Evolutionary conservation across 2,329 filamentous ascomycete species (phyloP).

Genomic region (Arthrobotrys sinensis): DNA sequence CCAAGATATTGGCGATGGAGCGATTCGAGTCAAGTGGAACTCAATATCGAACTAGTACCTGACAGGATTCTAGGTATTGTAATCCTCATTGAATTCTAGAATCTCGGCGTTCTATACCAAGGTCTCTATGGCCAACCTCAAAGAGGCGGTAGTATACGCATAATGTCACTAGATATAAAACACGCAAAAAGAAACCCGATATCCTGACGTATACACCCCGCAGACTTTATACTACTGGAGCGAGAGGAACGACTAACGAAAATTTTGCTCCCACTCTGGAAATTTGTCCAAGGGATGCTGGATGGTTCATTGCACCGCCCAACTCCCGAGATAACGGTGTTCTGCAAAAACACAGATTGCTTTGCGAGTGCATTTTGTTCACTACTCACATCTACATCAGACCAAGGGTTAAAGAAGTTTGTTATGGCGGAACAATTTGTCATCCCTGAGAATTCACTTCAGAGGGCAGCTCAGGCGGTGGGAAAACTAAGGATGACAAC

Average conservation of each 20-base stretch:
- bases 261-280: slow-evolving; percentile 5
- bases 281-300: background rate
- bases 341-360: slow-evolving; percentile 14
- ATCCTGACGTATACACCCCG: too few relatives aligned
- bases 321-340: background rate
- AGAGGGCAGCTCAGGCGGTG: background rate
- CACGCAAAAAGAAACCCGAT: too few relatives aligned
- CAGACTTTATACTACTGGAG: slow-evolving; percentile 10
- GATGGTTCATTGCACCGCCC: background rate
- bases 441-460: background rate
- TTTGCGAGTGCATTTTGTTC: slow-evolving; percentile 24
- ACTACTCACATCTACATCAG: background rate
- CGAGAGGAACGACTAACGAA: background rate
- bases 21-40: too few relatives aligned
- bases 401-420: background rate
- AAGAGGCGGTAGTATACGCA: too few relatives aligned
- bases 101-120: too few relatives aligned
- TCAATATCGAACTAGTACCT: slow-evolving; percentile 15
- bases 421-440: background rate
- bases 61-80: slow-evolving; percentile 23
- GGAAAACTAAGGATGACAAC: slow-evolving; percentile 23
- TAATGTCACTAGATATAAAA: too few relatives aligned
- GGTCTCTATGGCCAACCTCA: too few relatives aligned
- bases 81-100: too few relatives aligned
- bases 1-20: background rate